Percentiles rank a stretch among this genome's conserved stretches.
Conservation (phyloP, 2,329 filamentous ascomycete species). For the Colletotrichum sp. region DNA sequence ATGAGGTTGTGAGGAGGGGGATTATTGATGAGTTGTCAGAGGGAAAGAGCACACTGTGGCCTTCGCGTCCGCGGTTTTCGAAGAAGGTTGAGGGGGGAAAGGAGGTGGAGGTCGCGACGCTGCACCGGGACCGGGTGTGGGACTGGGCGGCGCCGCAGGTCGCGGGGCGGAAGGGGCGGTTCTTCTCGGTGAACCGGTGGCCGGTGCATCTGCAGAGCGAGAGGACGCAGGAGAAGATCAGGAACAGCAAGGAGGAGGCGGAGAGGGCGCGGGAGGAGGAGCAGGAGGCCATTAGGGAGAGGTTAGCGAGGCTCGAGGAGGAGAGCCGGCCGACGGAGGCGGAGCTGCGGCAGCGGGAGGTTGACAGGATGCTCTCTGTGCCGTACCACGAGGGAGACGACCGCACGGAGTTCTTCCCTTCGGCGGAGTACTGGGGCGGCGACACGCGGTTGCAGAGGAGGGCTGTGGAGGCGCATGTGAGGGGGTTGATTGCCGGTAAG, state of each 20-base stretch:
- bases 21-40: slow-evolving; percentile 49
- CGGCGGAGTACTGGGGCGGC: slow-evolving; percentile 31
- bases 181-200: slow-evolving; percentile 55
- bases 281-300: not conserved
- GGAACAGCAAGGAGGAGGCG: not conserved
- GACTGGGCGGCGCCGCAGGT: slow-evolving; percentile 35
- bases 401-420: slow-evolving; percentile 23
- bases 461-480: slow-evolving; percentile 24
- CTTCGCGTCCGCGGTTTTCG: slow-evolving; percentile 33
- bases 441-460: slow-evolving; percentile 33
- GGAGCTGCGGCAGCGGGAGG: not conserved
- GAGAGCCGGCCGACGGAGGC: not conserved
- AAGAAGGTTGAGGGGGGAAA: slow-evolving; percentile 21
- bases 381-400: slow-evolving; percentile 30
- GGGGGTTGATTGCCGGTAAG: slow-evolving; percentile 24
- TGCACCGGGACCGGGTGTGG: slow-evolving; percentile 37
- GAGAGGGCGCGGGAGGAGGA: not conserved
- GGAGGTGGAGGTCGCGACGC: slow-evolving; percentile 22
- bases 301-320: not conserved
- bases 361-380: slow-evolving; percentile 50
- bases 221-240: slow-evolving; percentile 32
- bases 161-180: slow-evolving; percentile 31
- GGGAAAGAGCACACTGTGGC: slow-evolving; percentile 48
- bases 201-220: slow-evolving; percentile 44
- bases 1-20: slow-evolving; percentile 31